A percentile compares a stretch with the other conserved stretches of the same genome.
These are phyloP conservation scores for Scheffersomyces insectosa DNA, from an alignment of 1,139 yeast genomes.

Conservation along the genomic window DNA sequence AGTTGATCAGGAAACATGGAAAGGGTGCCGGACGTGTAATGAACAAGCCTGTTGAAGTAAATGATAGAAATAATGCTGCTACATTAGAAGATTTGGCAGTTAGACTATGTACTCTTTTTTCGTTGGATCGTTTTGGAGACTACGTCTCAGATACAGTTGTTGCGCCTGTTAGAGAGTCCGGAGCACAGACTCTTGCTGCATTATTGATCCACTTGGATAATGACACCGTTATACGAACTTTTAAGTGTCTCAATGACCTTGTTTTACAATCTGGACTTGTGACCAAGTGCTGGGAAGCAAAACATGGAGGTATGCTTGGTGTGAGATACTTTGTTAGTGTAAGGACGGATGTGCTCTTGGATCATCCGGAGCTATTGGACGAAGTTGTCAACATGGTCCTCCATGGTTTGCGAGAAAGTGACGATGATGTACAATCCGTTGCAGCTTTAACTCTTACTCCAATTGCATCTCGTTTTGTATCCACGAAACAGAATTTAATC, in stretches of 20 bases:
- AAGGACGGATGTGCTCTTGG: slow-evolving; percentile 71
- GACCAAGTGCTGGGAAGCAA: slow-evolving; percentile 86
- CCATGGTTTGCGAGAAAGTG: slow-evolving; percentile 79
- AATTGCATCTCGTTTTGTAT: slow-evolving; percentile 80
- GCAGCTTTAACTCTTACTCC: slow-evolving; percentile 94
- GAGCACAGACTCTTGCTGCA: slow-evolving; percentile 94
- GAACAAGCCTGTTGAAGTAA: slow-evolving; percentile 61
- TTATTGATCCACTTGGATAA: slow-evolving; percentile 66
- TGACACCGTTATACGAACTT: slow-evolving; percentile 58
- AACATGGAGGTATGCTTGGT: slow-evolving; percentile 97
- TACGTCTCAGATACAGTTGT: slow-evolving; percentile 97
- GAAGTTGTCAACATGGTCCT: slow-evolving; percentile 82
- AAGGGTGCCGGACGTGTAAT: slow-evolving; percentile 80
- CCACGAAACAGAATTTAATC: slow-evolving; percentile 59
- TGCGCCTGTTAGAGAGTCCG: slow-evolving; percentile 96
- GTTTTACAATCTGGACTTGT: slow-evolving; percentile 63
- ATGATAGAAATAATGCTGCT: slow-evolving; percentile 61
- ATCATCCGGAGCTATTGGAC: slow-evolving; percentile 60
- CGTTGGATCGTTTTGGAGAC: slow-evolving; percentile 95
- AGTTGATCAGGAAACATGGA: slow-evolving; percentile 82
- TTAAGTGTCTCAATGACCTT: slow-evolving; percentile 63
- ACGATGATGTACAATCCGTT: slow-evolving; percentile 96
- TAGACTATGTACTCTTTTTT: slow-evolving; percentile 80
- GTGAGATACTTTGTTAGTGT: slow-evolving; percentile 89
- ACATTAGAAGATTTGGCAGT: slow-evolving; percentile 90